Evolutionary conservation across 768 basidiomycete genomes (phyloP).

Genomic region (Amanita fuliginea): DNA sequence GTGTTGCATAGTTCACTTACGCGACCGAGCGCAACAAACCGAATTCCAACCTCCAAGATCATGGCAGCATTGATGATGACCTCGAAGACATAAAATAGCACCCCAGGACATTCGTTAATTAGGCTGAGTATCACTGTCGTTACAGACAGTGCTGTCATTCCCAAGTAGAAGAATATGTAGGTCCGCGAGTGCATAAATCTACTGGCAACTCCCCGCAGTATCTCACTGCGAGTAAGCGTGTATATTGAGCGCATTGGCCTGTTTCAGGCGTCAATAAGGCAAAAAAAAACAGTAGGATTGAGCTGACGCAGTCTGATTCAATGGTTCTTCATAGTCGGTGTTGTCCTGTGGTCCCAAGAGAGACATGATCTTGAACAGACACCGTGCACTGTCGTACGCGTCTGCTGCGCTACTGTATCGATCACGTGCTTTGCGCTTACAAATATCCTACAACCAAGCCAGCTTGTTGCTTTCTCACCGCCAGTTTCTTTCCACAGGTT

Average conservation of each 20-base stretch:
- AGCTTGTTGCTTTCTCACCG: constrained; percentile 1
- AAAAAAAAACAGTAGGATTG: constrained; percentile 3
- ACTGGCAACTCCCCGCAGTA: constrained; percentile 78
- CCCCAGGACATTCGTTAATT: constrained; percentile 73
- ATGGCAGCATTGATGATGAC: constrained; percentile 82
- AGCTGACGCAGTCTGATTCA: constrained; percentile 2
- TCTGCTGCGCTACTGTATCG: neutral
- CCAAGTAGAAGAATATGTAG: constrained; percentile 83
- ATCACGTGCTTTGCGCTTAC: neutral
- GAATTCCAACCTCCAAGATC: constrained; percentile 88
- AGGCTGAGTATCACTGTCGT: constrained; percentile 80
- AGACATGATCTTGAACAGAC: neutral
- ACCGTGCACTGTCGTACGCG: neutral
- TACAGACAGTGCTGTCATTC: constrained; percentile 79
- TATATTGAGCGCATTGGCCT: constrained; percentile 78
- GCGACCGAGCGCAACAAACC: constrained; percentile 87
- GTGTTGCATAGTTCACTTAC: constrained; percentile 34
- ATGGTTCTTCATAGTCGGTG: constrained; percentile 2
- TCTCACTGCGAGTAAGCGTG: constrained; percentile 72
- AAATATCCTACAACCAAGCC: neutral
- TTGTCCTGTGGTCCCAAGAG: constrained; percentile 2
- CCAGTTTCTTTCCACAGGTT: too few relatives aligned
- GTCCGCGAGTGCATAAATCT: constrained; percentile 81
- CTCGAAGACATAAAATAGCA: constrained; percentile 86
- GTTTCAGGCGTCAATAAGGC: constrained; percentile 11